These are phyloP conservation scores for Stereum hirsutum DNA, from an alignment of 1,284 basidiomycete species.

Conservation along the genomic window DNA sequence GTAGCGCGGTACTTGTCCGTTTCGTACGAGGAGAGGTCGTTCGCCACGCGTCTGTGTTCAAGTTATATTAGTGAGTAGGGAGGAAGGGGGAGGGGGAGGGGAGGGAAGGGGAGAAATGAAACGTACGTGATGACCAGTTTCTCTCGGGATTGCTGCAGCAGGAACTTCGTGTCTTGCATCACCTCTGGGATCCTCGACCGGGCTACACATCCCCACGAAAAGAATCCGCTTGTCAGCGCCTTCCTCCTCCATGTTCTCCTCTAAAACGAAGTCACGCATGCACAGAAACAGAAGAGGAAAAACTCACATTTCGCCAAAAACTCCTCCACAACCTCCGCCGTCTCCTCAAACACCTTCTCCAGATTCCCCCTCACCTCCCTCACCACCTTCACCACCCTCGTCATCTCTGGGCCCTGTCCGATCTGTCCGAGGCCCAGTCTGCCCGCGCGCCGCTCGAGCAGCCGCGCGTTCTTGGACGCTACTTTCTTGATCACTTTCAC, in stretches of 20 bases:
- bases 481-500: slow-evolving; percentile 94
- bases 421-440: no score
- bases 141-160: slow-evolving; percentile 89
- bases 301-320: slow-evolving; percentile 81
- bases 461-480: slow-evolving; percentile 71
- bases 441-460: slow-evolving; percentile 59
- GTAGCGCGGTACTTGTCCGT: slow-evolving; percentile 68
- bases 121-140: slow-evolving; percentile 81
- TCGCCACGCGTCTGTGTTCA: slow-evolving; percentile 65
- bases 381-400: slow-evolving; percentile 71
- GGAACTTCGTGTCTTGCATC: slow-evolving; percentile 84
- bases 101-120: not conserved
- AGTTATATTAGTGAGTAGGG: slow-evolving; percentile 2
- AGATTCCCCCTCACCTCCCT: slow-evolving; percentile 85
- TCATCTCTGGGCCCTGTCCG: slow-evolving; percentile 73
- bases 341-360: slow-evolving; percentile 92
- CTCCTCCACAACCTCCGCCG: slow-evolving; percentile 84
- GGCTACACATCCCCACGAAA: slow-evolving; percentile 26
- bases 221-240: not conserved
- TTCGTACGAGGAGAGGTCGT: slow-evolving; percentile 74
- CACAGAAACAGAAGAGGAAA: not conserved
- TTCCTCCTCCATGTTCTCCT: no score
- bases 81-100: not conserved
- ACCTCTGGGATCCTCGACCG: slow-evolving; percentile 67
- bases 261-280: not conserved